Percentiles rank a stretch among this genome's conserved stretches.
Conservation (phyloP, 169 alveolate genomes). For the Plasmodium vinckei region DNA sequence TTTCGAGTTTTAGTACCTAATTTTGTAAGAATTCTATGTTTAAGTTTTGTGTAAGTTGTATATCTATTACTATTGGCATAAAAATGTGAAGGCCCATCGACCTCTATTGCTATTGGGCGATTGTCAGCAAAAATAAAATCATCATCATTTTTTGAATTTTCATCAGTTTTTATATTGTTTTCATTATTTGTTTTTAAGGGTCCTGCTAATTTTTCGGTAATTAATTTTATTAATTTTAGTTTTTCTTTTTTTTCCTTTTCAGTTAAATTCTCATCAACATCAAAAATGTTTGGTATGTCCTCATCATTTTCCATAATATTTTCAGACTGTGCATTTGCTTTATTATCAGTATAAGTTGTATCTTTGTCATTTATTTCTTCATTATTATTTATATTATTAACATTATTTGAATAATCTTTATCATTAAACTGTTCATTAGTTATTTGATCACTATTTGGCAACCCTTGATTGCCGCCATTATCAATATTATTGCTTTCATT, state of each 20-base stretch:
- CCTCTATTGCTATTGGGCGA: slow-evolving; percentile 92
- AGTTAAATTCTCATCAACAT: slow-evolving; percentile 72
- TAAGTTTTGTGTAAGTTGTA: slow-evolving; percentile 90
- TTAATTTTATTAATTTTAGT: slow-evolving; percentile 51
- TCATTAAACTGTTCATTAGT: background rate
- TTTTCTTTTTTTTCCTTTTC: slow-evolving; percentile 73
- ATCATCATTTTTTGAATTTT: slow-evolving; percentile 1
- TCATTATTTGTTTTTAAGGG: slow-evolving; percentile 44
- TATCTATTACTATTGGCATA: slow-evolving; percentile 91
- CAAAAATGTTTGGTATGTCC: slow-evolving; percentile 72
- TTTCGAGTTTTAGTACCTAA: slow-evolving; percentile 84
- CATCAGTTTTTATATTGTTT: slow-evolving; percentile 8
- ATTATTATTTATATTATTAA: background rate
- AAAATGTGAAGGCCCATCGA: slow-evolving; percentile 95
- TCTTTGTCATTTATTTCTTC: slow-evolving; percentile 6
- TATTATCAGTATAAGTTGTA: background rate
- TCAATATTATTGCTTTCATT: background rate
- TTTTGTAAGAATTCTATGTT: slow-evolving; percentile 92
- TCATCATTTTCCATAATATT: slow-evolving; percentile 67
- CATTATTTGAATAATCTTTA: background rate
- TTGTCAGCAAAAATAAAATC: slow-evolving; percentile 80
- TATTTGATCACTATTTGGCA: background rate
- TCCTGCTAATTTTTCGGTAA: slow-evolving; percentile 74
- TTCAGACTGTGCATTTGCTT: slow-evolving; percentile 8
- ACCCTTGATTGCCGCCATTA: background rate